Evolutionary conservation across 371 early-diverging fungal species (phyloP).

Genomic region (Rhizomucor miehei): DNA sequence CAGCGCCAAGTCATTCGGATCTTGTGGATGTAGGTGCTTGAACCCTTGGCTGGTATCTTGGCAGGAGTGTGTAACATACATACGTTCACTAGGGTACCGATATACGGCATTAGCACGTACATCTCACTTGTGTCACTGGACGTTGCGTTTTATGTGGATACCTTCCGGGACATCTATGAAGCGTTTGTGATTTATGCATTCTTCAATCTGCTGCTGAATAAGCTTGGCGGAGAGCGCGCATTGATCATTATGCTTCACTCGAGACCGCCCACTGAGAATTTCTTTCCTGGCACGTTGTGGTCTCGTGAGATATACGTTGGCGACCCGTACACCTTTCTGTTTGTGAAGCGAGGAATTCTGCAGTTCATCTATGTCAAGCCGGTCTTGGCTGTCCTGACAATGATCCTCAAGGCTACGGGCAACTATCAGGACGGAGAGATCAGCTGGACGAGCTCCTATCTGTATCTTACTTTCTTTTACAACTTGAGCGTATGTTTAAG

Average conservation of each 20-base stretch:
- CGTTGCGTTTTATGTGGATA: conserved; percentile 86
- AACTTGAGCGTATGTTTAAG: conserved; percentile 83
- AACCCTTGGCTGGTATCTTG: no score
- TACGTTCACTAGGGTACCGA: conserved; percentile 68
- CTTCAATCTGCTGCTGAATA: conserved; percentile 84
- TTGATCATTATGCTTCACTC: conserved; percentile 76
- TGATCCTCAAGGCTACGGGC: conserved; percentile 73
- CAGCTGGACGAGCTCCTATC: conserved; percentile 66
- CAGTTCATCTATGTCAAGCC: conserved; percentile 95
- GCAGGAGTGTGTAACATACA: background rate
- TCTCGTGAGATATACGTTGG: conserved; percentile 83
- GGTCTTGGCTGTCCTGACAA: conserved; percentile 71
- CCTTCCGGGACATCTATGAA: conserved; percentile 93
- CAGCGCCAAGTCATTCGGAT: conserved; percentile 89
- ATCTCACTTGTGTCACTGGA: conserved; percentile 72
- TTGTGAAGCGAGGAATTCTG: conserved; percentile 88
- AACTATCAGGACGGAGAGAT: conserved; percentile 83
- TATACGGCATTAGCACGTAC: conserved; percentile 88
- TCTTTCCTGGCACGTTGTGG: conserved; percentile 81
- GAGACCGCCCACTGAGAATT: conserved; percentile 73
- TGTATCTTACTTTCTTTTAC: conserved; percentile 83
- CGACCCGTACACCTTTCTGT: conserved; percentile 86
- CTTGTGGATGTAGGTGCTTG: conserved; percentile 74
- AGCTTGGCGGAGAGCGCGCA: conserved; percentile 91
- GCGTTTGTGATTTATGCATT: conserved; percentile 97